Conservation (phyloP, 768 basidiomycete genomes). For the Coprinopsis strossmayeri region DNA sequence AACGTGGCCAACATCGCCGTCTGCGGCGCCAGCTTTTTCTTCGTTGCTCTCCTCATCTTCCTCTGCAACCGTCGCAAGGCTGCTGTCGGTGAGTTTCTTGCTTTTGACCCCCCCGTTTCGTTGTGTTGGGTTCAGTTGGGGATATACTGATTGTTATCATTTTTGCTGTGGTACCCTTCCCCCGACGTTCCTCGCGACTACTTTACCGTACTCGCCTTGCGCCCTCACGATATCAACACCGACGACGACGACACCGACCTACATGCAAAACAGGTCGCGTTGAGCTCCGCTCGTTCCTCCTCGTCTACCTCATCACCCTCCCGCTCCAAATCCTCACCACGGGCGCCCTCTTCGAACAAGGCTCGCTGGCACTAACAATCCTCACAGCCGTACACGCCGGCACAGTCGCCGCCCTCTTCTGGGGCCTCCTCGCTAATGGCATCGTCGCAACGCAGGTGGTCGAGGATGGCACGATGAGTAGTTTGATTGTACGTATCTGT, state of each 20-base stretch:
- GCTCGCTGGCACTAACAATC: constrained; percentile 59
- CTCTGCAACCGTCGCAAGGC: constrained; percentile 65
- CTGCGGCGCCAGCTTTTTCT: constrained; percentile 66
- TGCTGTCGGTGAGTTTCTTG: constrained; percentile 56
- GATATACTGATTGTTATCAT: neutral
- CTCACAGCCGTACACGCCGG: constrained; percentile 78
- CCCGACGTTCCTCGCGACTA: too few species aligned
- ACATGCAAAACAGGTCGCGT: constrained; percentile 40
- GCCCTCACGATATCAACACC: too few species aligned
- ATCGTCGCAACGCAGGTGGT: constrained; percentile 84
- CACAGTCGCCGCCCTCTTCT: constrained; percentile 70
- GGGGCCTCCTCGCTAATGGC: constrained; percentile 70
- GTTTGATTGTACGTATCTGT: constrained; percentile 47
- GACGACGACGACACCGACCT: too few species aligned
- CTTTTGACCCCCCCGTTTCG: neutral
- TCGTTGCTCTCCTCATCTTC: constrained; percentile 51
- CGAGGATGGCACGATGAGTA: constrained; percentile 80
- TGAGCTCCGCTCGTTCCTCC: constrained; percentile 64
- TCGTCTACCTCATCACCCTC: constrained; percentile 63
- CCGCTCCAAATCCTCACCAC: constrained; percentile 78
- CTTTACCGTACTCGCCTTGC: too few species aligned
- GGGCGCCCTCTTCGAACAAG: constrained; percentile 75
- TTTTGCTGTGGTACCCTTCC: too few species aligned
- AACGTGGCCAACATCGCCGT: constrained; percentile 84
- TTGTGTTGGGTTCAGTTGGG: neutral